phyloP scores from a whole-genome alignment of 2,329 filamentous ascomycete species.

The Colletotrichum higginsianum region DNA sequence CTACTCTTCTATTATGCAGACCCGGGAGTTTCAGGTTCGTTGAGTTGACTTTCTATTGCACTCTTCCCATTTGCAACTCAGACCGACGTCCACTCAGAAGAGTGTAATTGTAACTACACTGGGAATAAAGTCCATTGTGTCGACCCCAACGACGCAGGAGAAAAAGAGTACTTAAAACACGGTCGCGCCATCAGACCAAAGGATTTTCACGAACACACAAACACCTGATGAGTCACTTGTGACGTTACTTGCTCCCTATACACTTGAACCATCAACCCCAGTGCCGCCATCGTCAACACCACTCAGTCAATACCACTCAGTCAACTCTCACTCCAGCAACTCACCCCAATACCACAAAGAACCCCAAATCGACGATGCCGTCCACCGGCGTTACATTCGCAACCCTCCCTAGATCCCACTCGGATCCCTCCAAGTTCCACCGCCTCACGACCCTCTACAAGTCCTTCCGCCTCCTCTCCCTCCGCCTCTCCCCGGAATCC shows the following conservation, averaged over 20 bases:
- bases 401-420: constrained; percentile 24
- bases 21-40: no score
- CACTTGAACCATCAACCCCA: not conserved
- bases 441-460: constrained; percentile 25
- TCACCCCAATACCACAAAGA: not conserved
- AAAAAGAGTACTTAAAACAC: not conserved
- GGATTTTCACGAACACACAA: not conserved
- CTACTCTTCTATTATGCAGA: no score
- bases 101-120: no score
- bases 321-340: no score
- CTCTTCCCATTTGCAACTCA: no score
- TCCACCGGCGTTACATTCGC: not conserved
- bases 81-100: no score
- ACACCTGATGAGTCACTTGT: not conserved
- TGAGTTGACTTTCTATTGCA: not conserved
- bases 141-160: no score
- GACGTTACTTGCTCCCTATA: not conserved
- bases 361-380: not conserved
- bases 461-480: constrained; percentile 30
- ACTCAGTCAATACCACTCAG: not conserved
- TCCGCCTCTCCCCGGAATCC: constrained; percentile 26
- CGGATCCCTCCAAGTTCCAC: not conserved
- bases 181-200: not conserved
- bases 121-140: no score
- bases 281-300: not conserved